A percentile compares a stretch with the other conserved stretches of the same genome.
Evolutionary conservation across 2,329 filamentous ascomycete genomes (phyloP).

Genomic region (Neonectria punicea): DNA sequence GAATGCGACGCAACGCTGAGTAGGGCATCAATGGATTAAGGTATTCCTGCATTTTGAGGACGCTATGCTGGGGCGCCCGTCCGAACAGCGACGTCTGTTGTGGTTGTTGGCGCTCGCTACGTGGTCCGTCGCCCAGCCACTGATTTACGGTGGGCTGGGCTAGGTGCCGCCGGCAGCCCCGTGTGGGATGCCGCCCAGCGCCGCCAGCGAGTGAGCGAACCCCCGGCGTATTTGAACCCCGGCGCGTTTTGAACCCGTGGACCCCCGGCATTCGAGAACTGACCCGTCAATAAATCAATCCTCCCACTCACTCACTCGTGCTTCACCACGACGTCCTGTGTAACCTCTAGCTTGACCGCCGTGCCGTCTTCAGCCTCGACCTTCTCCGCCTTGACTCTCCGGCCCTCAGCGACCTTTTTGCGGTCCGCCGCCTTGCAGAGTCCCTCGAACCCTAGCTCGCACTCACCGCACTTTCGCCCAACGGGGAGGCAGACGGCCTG

Average conservation of each 20-base stretch:
- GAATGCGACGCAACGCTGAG: conserved; percentile 15
- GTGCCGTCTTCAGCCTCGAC: conserved; percentile 38
- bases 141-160: conserved; percentile 8
- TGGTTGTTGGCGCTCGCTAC: conserved; percentile 24
- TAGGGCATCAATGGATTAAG: conserved; percentile 25
- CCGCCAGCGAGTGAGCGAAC: not conserved
- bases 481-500: conserved; percentile 88
- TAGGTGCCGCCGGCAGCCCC: conserved; percentile 16
- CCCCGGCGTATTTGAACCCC: not conserved
- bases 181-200: conserved; percentile 4
- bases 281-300: conserved; percentile 9
- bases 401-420: conserved; percentile 69
- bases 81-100: not conserved
- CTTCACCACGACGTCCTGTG: conserved; percentile 36
- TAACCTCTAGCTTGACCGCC: conserved; percentile 39
- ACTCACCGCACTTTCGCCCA: conserved; percentile 84
- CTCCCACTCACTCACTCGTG: conserved; percentile 19
- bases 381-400: conserved; percentile 54
- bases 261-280: not conserved
- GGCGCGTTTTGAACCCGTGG: too few species aligned
- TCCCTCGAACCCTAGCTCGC: conserved; percentile 78
- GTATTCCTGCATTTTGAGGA: conserved; percentile 31
- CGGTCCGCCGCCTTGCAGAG: conserved; percentile 79
- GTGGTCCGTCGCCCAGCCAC: conserved; percentile 20
- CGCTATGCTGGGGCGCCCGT: conserved; percentile 9